Evolutionary conservation across 208 protist species (phyloP).

Genomic region (Wallacemonas sp.): DNA sequence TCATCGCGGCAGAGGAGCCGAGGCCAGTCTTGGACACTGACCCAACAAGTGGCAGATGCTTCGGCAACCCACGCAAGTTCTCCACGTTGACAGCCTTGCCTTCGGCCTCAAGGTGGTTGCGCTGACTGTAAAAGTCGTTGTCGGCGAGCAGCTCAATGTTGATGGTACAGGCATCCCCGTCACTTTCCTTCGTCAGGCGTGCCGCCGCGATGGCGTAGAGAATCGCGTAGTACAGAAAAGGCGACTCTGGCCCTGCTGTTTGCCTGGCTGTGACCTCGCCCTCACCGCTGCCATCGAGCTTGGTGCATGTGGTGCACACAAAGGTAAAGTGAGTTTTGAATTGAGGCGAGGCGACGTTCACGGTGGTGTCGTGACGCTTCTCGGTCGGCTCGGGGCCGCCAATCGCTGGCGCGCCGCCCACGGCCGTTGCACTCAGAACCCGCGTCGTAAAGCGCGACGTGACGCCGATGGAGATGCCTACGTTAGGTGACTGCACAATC

Average conservation of each 20-base stretch:
- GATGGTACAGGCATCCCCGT: slow-evolving; percentile 1
- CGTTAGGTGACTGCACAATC: slow-evolving; percentile 89
- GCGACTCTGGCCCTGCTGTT: slow-evolving; percentile 45
- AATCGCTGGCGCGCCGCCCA: slow-evolving; percentile 2
- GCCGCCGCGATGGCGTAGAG: slow-evolving; percentile 65
- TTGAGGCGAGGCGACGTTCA: slow-evolving; percentile 82
- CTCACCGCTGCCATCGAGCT: slow-evolving; percentile 6
- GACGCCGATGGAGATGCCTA: slow-evolving; percentile 93
- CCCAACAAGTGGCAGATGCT: slow-evolving; percentile 68
- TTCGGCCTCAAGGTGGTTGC: slow-evolving; percentile 72
- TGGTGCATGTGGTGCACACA: slow-evolving; percentile 26
- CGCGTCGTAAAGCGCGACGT: slow-evolving; percentile 88
- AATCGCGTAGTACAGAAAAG: slow-evolving; percentile 76
- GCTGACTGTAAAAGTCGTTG: slow-evolving; percentile 93
- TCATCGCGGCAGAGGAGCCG: slow-evolving; percentile 93
- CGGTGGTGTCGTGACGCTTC: slow-evolving; percentile 20
- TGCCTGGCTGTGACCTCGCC: slow-evolving; percentile 49
- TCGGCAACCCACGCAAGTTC: slow-evolving; percentile 63
- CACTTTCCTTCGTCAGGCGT: slow-evolving; percentile 14
- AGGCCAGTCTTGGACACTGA: slow-evolving; percentile 95
- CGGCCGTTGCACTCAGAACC: slow-evolving; percentile 17
- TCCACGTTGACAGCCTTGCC: slow-evolving; percentile 46
- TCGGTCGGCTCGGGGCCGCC: slow-evolving; percentile 14
- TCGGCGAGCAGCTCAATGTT: slow-evolving; percentile 79
- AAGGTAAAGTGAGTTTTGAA: slow-evolving; percentile 74